These are phyloP conservation scores for Globisporangium cylindrosporum DNA, from an alignment of 352 stramenopile species.

Conservation along the genomic window DNA sequence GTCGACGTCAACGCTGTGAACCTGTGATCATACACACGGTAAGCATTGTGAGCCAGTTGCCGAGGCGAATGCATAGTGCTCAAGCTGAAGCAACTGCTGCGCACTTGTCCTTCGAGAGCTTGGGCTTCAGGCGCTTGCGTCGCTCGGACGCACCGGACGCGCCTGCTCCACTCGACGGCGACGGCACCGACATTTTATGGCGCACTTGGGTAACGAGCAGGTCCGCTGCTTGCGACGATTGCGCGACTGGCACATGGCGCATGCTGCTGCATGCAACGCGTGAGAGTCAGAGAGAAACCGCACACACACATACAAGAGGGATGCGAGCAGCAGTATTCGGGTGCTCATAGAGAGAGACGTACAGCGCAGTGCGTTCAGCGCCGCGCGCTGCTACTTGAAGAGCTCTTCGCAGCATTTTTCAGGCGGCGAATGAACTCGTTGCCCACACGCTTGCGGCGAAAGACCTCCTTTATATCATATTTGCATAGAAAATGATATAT, in stretches of 20 bases:
- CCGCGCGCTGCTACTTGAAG: not conserved
- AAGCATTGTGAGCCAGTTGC: not conserved
- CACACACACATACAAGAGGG: not conserved
- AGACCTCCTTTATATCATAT: not conserved
- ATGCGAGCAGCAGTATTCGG: not conserved
- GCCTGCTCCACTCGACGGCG: not conserved
- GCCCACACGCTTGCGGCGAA: not conserved
- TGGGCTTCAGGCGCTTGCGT: constrained; percentile 41
- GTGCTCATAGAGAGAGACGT: not conserved
- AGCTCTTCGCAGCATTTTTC: constrained; percentile 1
- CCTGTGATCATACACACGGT: constrained; percentile 21
- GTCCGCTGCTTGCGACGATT: not conserved
- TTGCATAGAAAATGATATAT: no score
- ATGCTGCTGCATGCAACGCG: not conserved
- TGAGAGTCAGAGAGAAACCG: not conserved
- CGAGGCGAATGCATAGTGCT: not conserved
- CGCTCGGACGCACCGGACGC: constrained; percentile 11
- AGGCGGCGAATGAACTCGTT: not conserved
- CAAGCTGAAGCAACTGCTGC: not conserved
- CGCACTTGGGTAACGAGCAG: constrained; percentile 3
- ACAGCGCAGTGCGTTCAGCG: not conserved
- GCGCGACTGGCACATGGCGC: not conserved
- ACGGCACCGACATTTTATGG: constrained; percentile 40
- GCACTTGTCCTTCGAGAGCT: constrained; percentile 55
- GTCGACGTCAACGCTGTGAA: constrained; percentile 43